Base-by-base conservation (phyloP, 2,329 filamentous ascomycete genomes). In the Colletotrichum musicola region DNA sequence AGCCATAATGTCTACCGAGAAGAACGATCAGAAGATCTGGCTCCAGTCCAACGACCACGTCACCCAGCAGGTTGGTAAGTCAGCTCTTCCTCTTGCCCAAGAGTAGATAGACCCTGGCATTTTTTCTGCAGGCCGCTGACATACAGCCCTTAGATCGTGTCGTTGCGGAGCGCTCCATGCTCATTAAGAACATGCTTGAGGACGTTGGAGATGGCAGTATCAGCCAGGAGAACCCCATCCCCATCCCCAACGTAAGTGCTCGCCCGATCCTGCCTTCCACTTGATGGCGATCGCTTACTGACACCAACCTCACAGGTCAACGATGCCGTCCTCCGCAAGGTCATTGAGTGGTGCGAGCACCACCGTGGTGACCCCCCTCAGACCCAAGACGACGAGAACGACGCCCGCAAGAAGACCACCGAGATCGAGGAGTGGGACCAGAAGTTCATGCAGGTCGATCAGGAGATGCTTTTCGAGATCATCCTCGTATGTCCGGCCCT, bases 371-470 rank as follows among this genome's bases (percentile, higher is more conserved):
- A 99, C 77, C 94, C 96, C 46, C 86, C 90, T n/a, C 88, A 90
- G 71, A 86, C 91, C 62, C 89, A 90, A 75, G 95, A 98, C 71
- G 96, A 97, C 69, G 94, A 99, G 75, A 92, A 92, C 71, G 95
- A 98, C 76, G 94, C 91, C 58, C 93, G 96, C 75, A 98, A 98
- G 88, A 98, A 97, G 89, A 97, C 95, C 1, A 98, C 96, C 54
- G 96, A 99, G 76, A 99, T 99, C 73, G 96, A 98, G 69, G 96
- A 99, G 83, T 99, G 96, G 96, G 96, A 99, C 76, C 95, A 98
- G 82, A 99, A 99, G 84, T 99, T 98, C 82, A 98, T 99, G 96
- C 95, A 98, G 83, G 96, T 99, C 18, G 96, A 99, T 80, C 96
- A 99, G 79, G 96, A 99, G 83, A 98, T 99, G 96, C 89, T 99